Evolutionary conservation across 1,284 basidiomycete species (phyloP), one percentile per base, ranked within the genome.

Genomic region (Meira miltonrushii): DNA sequence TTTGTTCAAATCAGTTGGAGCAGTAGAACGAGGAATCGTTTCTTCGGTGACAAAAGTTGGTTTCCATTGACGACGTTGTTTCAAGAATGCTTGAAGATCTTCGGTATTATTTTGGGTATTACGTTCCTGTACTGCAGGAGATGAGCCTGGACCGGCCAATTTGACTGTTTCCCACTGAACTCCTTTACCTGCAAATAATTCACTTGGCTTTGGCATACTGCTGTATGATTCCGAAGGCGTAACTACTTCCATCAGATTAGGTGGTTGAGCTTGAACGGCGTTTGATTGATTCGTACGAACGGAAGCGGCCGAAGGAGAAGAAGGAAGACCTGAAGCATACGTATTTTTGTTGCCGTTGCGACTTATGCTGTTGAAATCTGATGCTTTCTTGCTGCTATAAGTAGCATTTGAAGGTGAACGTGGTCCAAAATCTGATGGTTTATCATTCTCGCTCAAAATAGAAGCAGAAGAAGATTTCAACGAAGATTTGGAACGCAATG

Each of bases 41-140:
- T 57, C 57, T 33, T 59, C 60, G 2, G 60, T 61, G 15, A 57
- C 47, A 53, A 61, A 61, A 7, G 60, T 61, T 10, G 60, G 60
- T 2, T 59, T 58, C 60, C 60, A 61, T 53, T 61, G 60, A 19
- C 60, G 57, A 33, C 60, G 60, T 33, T 56, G 59, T 39, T 61
- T 61, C 44, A 61, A 46, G 58, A 61, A 61, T 23, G 23, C 53
- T 25, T 60, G 58, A 19, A 61, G 13, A 21, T 61, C 60, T 11
- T 61, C 60, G 25, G 9, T 33, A 19, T 39, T 61, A 12, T 47
- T 33, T 33, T 37, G 56, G n/a, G 53, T 12, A 21, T 37, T 15
- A 10, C 17, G 11, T 23, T 15, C 23, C 2, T 12, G n/a, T n/a
- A 25, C 40, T 23, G 12, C 19, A 13, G 33, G 39, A 15, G 25